Base-by-base conservation (phyloP, 768 basidiomycete genomes). In the Lanmaoa rubissima region DNA sequence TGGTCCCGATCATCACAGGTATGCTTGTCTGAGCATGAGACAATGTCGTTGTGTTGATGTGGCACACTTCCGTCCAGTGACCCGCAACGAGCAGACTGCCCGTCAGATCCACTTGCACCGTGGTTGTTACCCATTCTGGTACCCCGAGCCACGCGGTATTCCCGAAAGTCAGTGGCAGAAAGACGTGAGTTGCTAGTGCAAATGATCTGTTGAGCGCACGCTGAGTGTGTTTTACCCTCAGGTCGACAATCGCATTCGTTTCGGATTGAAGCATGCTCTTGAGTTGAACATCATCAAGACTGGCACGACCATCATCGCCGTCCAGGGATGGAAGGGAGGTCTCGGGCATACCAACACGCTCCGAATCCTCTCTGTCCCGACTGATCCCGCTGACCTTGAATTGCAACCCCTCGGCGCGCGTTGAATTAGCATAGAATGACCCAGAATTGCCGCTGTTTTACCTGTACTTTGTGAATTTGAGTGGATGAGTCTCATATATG, bases 281-380 rank as follows among this genome's bases (percentile, higher is more conserved):
- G 81, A 76, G 17, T 75, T 99, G 74, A 88, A 90, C 61, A 82
- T 99, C 70, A 87, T 98, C 78, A 85, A 86, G 67, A 85, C 92
- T 38, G 92, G 93, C 53, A 86, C 86, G 51, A 92, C 94, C 26
- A 83, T 99, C 67, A 80, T 98, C 60, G 96, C 96, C 48, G 90
- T 99, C 5, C 97, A 98, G 74, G 97, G 97, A n/a, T 99, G 96
- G 96, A 96, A 94, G 78, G 92, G 94, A 43, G 97, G 97, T 56
- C 83, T 97, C 44, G 95, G 94, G 34, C 94, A 97, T 76, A 95
- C 93, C 62, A 94, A 95, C 79, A 94, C 92, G 13, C 78, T 94
- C 55, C 87, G 92, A 48, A 82, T 94, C 59, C 74, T 94, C 63
- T 84, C 84, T 40, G 92, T 94, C 44, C 92, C 92, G 17, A 92